Base-by-base conservation (phyloP, 2,329 filamentous ascomycete genomes). In the Penicillium capsulatum region DNA sequence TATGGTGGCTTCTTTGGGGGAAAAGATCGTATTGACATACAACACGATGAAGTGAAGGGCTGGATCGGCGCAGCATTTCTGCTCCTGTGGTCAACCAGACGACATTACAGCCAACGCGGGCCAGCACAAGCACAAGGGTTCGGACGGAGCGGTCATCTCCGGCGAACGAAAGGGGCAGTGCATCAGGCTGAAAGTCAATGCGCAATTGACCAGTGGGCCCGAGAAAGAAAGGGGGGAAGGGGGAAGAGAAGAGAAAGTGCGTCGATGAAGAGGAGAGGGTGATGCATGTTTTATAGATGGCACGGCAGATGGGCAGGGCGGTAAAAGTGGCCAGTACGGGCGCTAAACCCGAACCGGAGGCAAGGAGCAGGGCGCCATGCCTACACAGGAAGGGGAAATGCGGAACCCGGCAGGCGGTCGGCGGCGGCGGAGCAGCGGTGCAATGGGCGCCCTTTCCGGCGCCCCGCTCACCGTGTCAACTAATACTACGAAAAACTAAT, bases 261-360 rank as follows among this genome's bases (percentile, higher is more conserved):
- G 44, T 57, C 24, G 43, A 38, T 35, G 34, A 46, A 46, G 47
- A 36, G 47, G 41, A 47, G 51, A 38, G 45, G 38, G 24, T 33
- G 34, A 50, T n/a, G 32, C 34, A 48, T 43, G 15, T 55, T 58
- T n/a, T 51, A 58, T 58, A 56, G 54, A 56, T 53, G 26, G 20
- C 36, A 40, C 19, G 45, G 44, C 45, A 40, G 50, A 37, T 37
- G 34, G 3, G 28, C 36, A 28, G 26, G 31, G 30, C 20, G 15
- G 37, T 45, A 52, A 28, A n/a, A n/a, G n/a, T n/a, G n/a, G n/a
- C n/a, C n/a, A n/a, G n/a, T n/a, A n/a, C n/a, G n/a, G n/a, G n/a
- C n/a, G n/a, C n/a, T n/a, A n/a, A n/a, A n/a, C 6, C 26, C 26
- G 26, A 28, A 28, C 26, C 26, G 26, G 26, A 28, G 26, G 26